Evolutionary conservation across 2,329 filamentous ascomycete genomes (phyloP).

Genomic region (Aspergillus clavatus): DNA sequence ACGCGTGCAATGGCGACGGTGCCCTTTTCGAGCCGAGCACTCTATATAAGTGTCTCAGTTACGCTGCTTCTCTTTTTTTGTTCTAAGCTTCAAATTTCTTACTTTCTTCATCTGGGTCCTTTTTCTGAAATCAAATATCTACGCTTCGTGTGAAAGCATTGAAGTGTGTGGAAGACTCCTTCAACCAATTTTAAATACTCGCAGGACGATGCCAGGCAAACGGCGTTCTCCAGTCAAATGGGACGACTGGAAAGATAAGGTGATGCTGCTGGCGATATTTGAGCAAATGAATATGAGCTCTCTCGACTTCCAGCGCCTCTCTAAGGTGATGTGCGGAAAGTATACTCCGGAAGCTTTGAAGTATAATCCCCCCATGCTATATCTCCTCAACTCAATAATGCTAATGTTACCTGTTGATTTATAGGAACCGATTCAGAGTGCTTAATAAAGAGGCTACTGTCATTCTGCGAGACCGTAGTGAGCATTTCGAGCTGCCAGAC

Average conservation of each 20-base stretch:
- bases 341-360: conserved; percentile 3
- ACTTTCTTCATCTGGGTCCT: not conserved
- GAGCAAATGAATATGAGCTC: conserved; percentile 3
- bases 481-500: not conserved
- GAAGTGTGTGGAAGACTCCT: too few species aligned
- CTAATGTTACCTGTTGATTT: not conserved
- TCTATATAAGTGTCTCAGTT: not conserved
- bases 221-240: conserved; percentile 1
- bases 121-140: not conserved
- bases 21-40: not conserved
- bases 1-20: not conserved
- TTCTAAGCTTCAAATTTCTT: not conserved
- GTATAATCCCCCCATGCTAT: not conserved
- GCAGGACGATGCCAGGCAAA: not conserved
- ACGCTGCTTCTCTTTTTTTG: not conserved
- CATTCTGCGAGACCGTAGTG: conserved; percentile 7
- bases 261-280: conserved; percentile 9
- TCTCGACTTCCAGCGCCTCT: conserved; percentile 6
- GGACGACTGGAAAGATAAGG: conserved; percentile 9
- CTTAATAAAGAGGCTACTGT: conserved; percentile 3
- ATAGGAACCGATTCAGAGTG: conserved; percentile 1
- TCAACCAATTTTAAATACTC: too few species aligned
- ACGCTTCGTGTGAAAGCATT: too few species aligned
- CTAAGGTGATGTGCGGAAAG: conserved; percentile 3
- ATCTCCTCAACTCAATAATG: not conserved